phyloP scores from a whole-genome alignment of 495 filamentous ascomycete genomes.

The Aspergillus biplanus region DNA sequence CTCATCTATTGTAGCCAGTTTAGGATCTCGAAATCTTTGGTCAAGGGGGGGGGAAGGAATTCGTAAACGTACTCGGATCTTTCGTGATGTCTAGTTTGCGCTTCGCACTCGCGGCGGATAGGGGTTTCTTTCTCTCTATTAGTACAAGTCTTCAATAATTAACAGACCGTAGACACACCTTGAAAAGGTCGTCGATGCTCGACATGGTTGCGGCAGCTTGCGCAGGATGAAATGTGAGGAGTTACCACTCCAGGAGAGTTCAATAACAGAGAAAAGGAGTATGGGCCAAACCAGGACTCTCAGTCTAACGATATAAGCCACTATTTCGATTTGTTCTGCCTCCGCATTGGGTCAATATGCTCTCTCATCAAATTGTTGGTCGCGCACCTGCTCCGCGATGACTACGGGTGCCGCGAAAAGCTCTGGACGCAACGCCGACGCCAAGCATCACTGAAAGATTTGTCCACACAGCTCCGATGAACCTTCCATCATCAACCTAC shows the following conservation, averaged over 20 bases:
- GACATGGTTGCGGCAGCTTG: slow-evolving; percentile 57
- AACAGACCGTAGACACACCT: slow-evolving; percentile 50
- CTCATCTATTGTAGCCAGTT: slow-evolving; percentile 55
- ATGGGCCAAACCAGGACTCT: neutral
- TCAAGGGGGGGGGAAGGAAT: slow-evolving; percentile 1
- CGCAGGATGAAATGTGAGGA: slow-evolving; percentile 5
- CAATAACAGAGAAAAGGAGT: neutral
- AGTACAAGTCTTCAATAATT: slow-evolving; percentile 13
- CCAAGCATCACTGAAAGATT: slow-evolving; percentile 50
- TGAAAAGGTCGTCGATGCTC: slow-evolving; percentile 83
- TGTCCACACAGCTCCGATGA: slow-evolving; percentile 33
- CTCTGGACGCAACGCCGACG: slow-evolving; percentile 42
- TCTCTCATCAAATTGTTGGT: slow-evolving; percentile 19
- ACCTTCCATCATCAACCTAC: slow-evolving; percentile 3
- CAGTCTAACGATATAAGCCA: neutral
- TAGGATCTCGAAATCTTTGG: slow-evolving; percentile 20
- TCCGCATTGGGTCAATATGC: neutral
- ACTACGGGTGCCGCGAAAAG: slow-evolving; percentile 40
- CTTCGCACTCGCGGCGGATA: slow-evolving; percentile 57
- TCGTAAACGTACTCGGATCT: slow-evolving; percentile 65
- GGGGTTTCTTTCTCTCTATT: slow-evolving; percentile 45
- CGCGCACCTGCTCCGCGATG: slow-evolving; percentile 34
- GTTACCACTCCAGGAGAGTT: slow-evolving; percentile 5
- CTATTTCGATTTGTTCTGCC: neutral
- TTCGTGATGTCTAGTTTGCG: slow-evolving; percentile 74